Percentiles rank a stretch among this genome's conserved stretches.
These are phyloP conservation scores for Oryza longistaminata DNA, from an alignment of 176 grass and related monocot genomes.

Conservation along the genomic window DNA sequence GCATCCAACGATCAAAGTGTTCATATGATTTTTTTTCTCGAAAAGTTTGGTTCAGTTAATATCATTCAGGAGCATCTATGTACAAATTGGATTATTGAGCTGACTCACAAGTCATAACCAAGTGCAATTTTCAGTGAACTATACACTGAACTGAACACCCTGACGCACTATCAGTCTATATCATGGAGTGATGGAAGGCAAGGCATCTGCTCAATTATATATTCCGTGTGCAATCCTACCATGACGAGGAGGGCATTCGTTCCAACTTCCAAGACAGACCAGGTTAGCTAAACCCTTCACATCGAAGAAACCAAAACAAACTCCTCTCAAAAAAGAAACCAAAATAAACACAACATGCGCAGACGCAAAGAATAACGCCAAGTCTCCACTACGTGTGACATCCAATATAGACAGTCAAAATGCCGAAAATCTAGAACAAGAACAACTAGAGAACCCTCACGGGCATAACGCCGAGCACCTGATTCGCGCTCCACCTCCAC, in stretches of 20 bases:
- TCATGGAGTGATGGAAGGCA: background rate
- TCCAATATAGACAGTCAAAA: background rate
- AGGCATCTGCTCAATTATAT: background rate
- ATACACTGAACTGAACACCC: background rate
- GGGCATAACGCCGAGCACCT: slow-evolving; percentile 38
- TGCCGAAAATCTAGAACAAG: background rate
- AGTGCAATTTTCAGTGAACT: background rate
- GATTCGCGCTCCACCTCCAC: background rate
- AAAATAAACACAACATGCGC: background rate
- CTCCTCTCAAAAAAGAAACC: no score
- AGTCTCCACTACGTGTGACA: background rate
- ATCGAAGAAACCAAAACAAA: background rate
- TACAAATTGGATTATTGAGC: background rate
- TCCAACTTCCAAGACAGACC: background rate
- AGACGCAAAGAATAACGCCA: background rate
- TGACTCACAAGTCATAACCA: background rate
- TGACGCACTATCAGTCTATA: background rate
- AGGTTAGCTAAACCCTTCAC: background rate
- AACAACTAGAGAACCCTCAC: background rate
- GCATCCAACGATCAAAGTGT: background rate
- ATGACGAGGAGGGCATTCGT: background rate
- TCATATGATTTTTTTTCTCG: background rate
- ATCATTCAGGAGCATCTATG: background rate
- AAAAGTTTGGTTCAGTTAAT: background rate
- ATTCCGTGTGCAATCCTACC: background rate